Conservation (phyloP, 352 stramenopile genomes). For the Pythium phragmiticola region DNA sequence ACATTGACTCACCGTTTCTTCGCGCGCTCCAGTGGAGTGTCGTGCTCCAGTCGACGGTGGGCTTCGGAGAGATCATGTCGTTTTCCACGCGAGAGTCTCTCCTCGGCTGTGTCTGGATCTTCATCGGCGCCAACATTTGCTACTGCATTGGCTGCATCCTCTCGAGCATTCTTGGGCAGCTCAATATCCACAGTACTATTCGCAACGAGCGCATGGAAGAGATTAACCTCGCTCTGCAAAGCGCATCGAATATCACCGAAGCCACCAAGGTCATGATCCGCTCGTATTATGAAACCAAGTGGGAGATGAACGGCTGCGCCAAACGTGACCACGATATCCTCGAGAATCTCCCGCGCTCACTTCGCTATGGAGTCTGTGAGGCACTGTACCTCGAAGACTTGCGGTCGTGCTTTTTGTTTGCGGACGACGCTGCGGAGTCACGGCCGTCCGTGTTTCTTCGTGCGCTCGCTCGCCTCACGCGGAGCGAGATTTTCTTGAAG, state of each 20-base stretch:
- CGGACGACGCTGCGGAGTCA: constrained; percentile 15
- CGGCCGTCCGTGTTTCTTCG: constrained; percentile 21
- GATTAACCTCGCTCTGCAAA: constrained; percentile 60
- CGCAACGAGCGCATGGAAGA: constrained; percentile 51
- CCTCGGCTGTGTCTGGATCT: constrained; percentile 67
- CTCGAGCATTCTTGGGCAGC: constrained; percentile 54
- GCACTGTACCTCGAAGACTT: constrained; percentile 44
- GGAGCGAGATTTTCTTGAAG: constrained; percentile 60
- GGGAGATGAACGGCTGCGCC: constrained; percentile 65
- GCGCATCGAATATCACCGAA: constrained; percentile 40
- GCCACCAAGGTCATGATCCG: constrained; percentile 52
- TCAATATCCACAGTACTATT: constrained; percentile 46
- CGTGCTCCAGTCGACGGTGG: constrained; percentile 67
- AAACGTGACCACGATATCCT: constrained; percentile 52
- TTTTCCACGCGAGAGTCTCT: constrained; percentile 59
- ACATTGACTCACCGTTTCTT: constrained; percentile 60
- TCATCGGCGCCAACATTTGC: constrained; percentile 68
- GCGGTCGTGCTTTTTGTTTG: constrained; percentile 19
- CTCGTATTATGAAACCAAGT: constrained; percentile 71
- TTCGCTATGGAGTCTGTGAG: constrained; percentile 34
- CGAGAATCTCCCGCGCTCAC: constrained; percentile 43
- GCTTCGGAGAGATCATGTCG: constrained; percentile 64
- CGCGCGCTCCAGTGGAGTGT: constrained; percentile 71
- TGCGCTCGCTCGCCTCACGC: constrained; percentile 29
- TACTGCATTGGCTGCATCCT: constrained; percentile 65